These are phyloP conservation scores for Sungouiozyma intestinalis DNA, from an alignment of 805 yeast genomes.

Conservation along the genomic window DNA sequence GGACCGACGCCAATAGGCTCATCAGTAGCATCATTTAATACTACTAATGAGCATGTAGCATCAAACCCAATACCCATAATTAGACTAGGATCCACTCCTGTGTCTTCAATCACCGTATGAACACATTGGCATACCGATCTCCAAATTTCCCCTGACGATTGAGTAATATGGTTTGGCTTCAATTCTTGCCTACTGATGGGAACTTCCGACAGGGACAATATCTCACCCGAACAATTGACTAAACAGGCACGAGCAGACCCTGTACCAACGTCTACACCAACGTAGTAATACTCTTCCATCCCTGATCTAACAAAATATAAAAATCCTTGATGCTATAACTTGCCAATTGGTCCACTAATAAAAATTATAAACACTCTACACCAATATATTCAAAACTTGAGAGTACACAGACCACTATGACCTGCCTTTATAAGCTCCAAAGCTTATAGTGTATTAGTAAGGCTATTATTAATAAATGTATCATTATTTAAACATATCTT, in stretches of 20 bases:
- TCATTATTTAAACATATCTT: neutral
- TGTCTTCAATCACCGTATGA: slow-evolving; percentile 58
- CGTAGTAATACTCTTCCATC: slow-evolving; percentile 33
- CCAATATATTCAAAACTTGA: too few species aligned
- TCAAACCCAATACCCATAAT: slow-evolving; percentile 91
- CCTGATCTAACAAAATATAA: too few species aligned
- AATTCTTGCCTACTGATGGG: slow-evolving; percentile 70
- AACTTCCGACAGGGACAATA: slow-evolving; percentile 67
- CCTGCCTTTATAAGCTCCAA: neutral
- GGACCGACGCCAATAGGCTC: slow-evolving; percentile 88
- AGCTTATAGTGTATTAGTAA: neutral
- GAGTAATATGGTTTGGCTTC: slow-evolving; percentile 67
- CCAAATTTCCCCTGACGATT: slow-evolving; percentile 89
- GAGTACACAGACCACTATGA: too few species aligned
- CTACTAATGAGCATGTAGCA: slow-evolving; percentile 94
- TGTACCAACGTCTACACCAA: slow-evolving; percentile 94
- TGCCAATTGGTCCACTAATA: too few species aligned
- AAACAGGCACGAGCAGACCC: slow-evolving; percentile 95
- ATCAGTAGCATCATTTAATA: slow-evolving; percentile 51
- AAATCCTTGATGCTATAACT: too few species aligned
- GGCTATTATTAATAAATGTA: neutral
- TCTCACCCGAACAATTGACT: slow-evolving; percentile 73
- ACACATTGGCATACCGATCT: slow-evolving; percentile 75
- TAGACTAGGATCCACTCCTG: slow-evolving; percentile 54
- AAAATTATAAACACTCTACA: too few species aligned